These are phyloP conservation scores for Kwoniella bestiolae DNA, from an alignment of 768 basidiomycete genomes.

Conservation along the genomic window DNA sequence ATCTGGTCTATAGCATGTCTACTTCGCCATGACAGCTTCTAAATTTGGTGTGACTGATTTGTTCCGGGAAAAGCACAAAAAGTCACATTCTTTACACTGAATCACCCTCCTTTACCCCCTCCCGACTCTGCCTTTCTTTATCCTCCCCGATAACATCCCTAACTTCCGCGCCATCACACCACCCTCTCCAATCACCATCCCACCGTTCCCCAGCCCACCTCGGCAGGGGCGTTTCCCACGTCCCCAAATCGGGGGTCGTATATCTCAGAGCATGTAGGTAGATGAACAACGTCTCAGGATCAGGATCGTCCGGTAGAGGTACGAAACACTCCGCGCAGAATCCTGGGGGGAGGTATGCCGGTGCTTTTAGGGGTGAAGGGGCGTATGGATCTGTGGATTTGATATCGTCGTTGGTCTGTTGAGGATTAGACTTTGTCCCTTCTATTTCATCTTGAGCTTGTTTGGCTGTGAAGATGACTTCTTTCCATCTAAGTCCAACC, in stretches of 20 bases:
- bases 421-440: slow-evolving; percentile 3
- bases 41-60: too few species aligned
- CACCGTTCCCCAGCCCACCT: slow-evolving; percentile 71
- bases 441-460: slow-evolving; percentile 43
- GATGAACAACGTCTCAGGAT: slow-evolving; percentile 88
- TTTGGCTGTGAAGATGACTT: slow-evolving; percentile 55
- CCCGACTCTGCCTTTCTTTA: slow-evolving; percentile 7
- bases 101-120: background rate
- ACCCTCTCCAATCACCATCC: slow-evolving; percentile 57
- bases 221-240: slow-evolving; percentile 61
- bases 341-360: slow-evolving; percentile 50
- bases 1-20: too few species aligned
- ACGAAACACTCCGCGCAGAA: slow-evolving; percentile 92
- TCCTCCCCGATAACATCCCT: slow-evolving; percentile 18
- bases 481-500: slow-evolving; percentile 51
- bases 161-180: slow-evolving; percentile 36
- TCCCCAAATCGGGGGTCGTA: slow-evolving; percentile 46
- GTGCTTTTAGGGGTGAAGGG: slow-evolving; percentile 33
- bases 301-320: slow-evolving; percentile 90
- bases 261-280: slow-evolving; percentile 88
- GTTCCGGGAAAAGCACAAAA: too few species aligned
- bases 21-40: too few species aligned
- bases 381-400: slow-evolving; percentile 25
- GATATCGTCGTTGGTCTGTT: slow-evolving; percentile 7
- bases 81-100: too few species aligned